Evolutionary conservation across 164 flowering plant genomes (phyloP), one percentile per base, ranked within the genome.

Genomic region (Houttuynia cordata): DNA sequence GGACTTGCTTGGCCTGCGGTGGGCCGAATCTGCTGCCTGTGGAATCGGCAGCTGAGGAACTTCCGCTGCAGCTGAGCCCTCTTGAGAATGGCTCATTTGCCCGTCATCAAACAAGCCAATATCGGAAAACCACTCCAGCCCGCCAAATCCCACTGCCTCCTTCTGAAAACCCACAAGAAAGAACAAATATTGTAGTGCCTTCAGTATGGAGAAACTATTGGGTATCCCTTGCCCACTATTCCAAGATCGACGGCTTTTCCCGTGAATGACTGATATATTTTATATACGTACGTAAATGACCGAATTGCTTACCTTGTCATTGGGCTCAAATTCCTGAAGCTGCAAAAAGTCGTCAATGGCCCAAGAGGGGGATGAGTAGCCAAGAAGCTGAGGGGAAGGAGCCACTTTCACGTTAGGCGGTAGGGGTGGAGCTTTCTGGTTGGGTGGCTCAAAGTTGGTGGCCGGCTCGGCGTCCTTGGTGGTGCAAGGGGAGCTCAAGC

Each of bases 291-390:
- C 8, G 37, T 30, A 2, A 30, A 6, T 30, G 37, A 30, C 37
- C 6, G 37, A 30, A 30, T 0, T 22, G 4, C 59, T 73, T 53
- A 85, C 96, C 91, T 89, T 93, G 59, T 84, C 80, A 22, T 78
- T 65, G 37, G 91, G 65, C 50, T 79, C 94, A 60, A 76, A 74
- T 64, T 82, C 96, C 0, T 91, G 77, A 53, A 87, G 79, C 40
- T 78, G 84, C 20, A 93, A 64, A 65, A 93, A 62, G 54, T 93
- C 96, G 71, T 89, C 96, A 37, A 87, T 83, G 34, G 83, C 78
- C 98, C 97, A 93, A 7, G 78, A 37, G 1, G 84, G 68, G 58
- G 94, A 71, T 7, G 81, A 14, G 58, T 66, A 66, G 42, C 61
- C 58, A 52, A 81, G 61, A 50, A 73, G 62, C 45, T 76, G 67